Evolutionary conservation across 768 basidiomycete species (phyloP), one percentile per base, ranked within the genome.

Genomic region (Serendipita sp.): DNA sequence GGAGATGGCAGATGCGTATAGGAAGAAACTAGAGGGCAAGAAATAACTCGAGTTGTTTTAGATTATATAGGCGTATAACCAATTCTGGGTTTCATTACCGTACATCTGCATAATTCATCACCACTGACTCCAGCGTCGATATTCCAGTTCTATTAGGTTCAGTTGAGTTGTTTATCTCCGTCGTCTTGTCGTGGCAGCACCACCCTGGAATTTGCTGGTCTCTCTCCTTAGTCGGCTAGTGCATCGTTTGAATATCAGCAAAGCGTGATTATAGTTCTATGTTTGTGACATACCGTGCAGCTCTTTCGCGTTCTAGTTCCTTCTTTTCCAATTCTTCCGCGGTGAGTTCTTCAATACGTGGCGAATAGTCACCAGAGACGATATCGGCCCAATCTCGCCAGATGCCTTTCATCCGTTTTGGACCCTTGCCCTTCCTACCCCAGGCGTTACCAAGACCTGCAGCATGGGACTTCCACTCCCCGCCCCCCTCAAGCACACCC

Each of bases 321-420:
- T 90, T 81, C 74, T 83, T 78, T 73, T 94, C 94, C 65, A 97
- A 85, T 72, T 99, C 96, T 74, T 97, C 96, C 18, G 85, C 81
- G 2, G 78, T 90, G 67, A 98, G 72, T 67, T 89, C 85, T 73
- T 96, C 86, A 72, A 96, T 86, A 62, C 84, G 79, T 44, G 96
- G 97, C 67, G 82, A 80, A 73, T 90, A 96, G 72, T 94, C 91
- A 60, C 55, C 55, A 36, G 55, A 60, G 70, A 89, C 89, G 40
- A 87, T 83, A 71, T 96, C 95, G 37, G 79, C 80, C 92, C 93
- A 98, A 71, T 97, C 95, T 50, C 93, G 76, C 95, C 95, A 98
- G 2, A 94, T 87, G 64, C 93, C 88, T 73, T 82, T 82, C 55
- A 97, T 74, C 34, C 80, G 76, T 73, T 88, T 91, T 5, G 91